Percentiles rank a stretch among this genome's conserved stretches.
Conservation (phyloP, 495 filamentous ascomycete genomes). For the Ramalina peruviana region DNA sequence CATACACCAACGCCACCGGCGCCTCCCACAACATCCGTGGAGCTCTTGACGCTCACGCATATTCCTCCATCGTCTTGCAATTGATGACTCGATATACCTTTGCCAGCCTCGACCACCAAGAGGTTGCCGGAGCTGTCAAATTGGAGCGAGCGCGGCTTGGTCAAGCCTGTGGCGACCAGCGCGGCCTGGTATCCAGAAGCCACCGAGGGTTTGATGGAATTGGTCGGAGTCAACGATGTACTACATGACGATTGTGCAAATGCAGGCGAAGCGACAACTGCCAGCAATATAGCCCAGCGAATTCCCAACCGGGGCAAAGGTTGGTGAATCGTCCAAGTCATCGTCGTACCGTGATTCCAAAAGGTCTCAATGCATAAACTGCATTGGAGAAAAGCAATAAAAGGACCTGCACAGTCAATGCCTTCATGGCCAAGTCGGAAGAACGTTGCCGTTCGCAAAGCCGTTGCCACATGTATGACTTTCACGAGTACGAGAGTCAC, state of each 20-base stretch:
- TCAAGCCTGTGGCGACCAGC: constrained; percentile 40
- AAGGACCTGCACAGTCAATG: too few species aligned
- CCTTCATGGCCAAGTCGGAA: too few species aligned
- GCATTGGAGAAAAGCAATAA: too few species aligned
- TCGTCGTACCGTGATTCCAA: too few species aligned
- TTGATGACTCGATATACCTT: constrained; percentile 39
- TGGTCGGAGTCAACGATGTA: constrained; percentile 14
- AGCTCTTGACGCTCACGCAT: constrained; percentile 30
- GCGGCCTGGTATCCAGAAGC: constrained; percentile 41
- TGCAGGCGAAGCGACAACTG: background rate
- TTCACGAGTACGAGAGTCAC: too few species aligned
- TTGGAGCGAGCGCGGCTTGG: constrained; percentile 40
- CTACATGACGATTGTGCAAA: constrained; percentile 11
- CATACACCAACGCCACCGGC: constrained; percentile 2
- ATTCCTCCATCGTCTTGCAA: constrained; percentile 36
- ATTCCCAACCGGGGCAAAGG: background rate
- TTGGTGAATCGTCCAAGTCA: too few species aligned
- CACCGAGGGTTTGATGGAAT: constrained; percentile 30
- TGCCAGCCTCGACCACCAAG: constrained; percentile 41
- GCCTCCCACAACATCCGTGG: constrained; percentile 24
- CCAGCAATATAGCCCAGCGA: background rate
- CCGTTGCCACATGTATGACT: too few species aligned
- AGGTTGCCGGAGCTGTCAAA: constrained; percentile 47
- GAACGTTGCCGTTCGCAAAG: too few species aligned
- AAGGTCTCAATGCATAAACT: too few species aligned